Conservation (phyloP, 2,329 filamentous ascomycete species). For the Tolypocladium paradoxum region DNA sequence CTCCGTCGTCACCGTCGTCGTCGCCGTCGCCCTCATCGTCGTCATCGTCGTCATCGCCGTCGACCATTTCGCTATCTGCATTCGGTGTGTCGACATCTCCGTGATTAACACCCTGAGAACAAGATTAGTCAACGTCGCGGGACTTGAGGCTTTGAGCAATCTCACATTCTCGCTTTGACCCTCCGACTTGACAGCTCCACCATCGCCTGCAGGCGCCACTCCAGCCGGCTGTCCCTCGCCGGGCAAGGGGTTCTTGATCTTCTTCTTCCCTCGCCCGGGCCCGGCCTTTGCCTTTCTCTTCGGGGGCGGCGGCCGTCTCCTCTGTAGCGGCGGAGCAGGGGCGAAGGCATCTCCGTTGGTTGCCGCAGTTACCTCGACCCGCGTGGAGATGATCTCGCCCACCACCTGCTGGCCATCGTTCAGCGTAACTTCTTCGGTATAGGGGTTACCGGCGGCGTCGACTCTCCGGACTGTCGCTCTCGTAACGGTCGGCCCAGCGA, state of each 20-base stretch:
- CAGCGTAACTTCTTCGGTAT: constrained; percentile 74
- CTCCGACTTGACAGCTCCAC: constrained; percentile 27
- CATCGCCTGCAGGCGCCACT: constrained; percentile 21
- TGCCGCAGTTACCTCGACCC: constrained; percentile 43
- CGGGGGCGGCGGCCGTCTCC: constrained; percentile 60
- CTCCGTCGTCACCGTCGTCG: constrained; percentile 36
- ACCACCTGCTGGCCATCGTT: constrained; percentile 70
- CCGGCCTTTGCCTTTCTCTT: constrained; percentile 71
- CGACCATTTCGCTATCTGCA: constrained; percentile 42
- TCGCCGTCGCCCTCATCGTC: constrained; percentile 37
- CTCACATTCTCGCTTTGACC: constrained; percentile 28
- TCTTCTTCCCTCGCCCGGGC: constrained; percentile 68
- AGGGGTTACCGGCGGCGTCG: constrained; percentile 70
- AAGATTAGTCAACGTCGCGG: background rate
- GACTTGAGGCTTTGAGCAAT: background rate
- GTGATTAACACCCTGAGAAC: constrained; percentile 26
- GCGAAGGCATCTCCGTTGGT: constrained; percentile 45
- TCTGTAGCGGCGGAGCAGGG: constrained; percentile 27
- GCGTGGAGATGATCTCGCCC: constrained; percentile 64
- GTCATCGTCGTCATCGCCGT: constrained; percentile 35
- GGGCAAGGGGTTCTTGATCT: constrained; percentile 49
- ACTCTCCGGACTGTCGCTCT: constrained; percentile 70
- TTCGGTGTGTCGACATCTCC: constrained; percentile 33
- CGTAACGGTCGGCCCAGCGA: constrained; percentile 48
- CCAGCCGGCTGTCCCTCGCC: constrained; percentile 18